Percentiles rank a stretch among this genome's conserved stretches.
These are phyloP conservation scores for Saussurea involucrata DNA, from an alignment of 129 eudicot species.

Conservation along the genomic window DNA sequence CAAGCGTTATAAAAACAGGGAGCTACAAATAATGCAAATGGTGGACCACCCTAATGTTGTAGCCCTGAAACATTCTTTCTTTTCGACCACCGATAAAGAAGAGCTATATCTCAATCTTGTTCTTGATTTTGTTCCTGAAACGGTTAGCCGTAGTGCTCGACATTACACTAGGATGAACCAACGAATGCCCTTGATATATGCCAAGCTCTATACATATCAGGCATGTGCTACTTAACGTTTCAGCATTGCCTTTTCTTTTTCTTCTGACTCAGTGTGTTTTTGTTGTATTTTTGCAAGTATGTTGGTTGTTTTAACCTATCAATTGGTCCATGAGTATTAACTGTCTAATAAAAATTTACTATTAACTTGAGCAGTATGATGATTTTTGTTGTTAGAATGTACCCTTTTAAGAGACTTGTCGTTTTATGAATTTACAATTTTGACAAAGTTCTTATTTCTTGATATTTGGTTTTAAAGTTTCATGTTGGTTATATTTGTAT, in stretches of 20 bases:
- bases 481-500: neutral
- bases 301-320: no score
- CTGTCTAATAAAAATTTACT: no score
- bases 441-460: neutral
- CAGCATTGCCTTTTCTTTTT: neutral
- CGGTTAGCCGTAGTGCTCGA: conserved; percentile 89
- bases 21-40: conserved; percentile 96
- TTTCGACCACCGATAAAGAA: conserved; percentile 85
- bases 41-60: conserved; percentile 97
- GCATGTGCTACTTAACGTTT: conserved; percentile 30
- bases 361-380: no score
- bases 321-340: no score
- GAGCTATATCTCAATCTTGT: conserved; percentile 95
- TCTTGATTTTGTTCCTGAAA: conserved; percentile 96
- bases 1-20: conserved; percentile 98
- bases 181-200: conserved; percentile 86
- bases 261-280: no score
- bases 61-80: conserved; percentile 89
- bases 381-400: no score
- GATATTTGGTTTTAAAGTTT: neutral
- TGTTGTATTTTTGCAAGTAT: no score
- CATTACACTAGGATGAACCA: conserved; percentile 88
- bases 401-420: neutral
- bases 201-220: conserved; percentile 96
- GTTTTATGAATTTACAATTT: neutral